Evolutionary conservation across 2,329 filamentous ascomycete species (phyloP).

Genomic region (Aspergillus piperis): DNA sequence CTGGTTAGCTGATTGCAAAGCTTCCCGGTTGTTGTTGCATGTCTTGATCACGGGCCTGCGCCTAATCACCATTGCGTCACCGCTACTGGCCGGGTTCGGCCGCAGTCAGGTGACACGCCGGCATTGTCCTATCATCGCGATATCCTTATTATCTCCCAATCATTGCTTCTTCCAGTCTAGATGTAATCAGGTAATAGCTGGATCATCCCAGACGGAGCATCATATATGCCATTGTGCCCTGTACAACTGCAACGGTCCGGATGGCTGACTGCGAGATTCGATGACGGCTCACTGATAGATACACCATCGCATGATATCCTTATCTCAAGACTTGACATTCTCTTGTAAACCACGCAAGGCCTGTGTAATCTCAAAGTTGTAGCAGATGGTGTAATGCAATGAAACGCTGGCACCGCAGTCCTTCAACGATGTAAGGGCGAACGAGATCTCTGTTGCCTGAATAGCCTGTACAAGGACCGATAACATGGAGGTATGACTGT

Average conservation of each 20-base stretch:
- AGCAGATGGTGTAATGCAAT: neutral
- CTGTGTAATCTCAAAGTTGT: neutral
- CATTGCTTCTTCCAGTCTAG: too few relatives aligned
- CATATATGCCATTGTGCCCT: neutral
- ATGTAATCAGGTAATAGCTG: neutral
- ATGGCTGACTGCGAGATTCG: neutral
- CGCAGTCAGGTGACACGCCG: slow-evolving; percentile 19
- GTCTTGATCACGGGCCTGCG: neutral
- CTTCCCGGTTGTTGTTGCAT: slow-evolving; percentile 5
- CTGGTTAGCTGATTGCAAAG: slow-evolving; percentile 6
- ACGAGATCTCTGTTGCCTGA: neutral
- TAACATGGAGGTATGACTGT: neutral
- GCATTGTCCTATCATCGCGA: neutral
- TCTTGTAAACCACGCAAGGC: neutral
- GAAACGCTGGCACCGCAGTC: neutral
- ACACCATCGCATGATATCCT: neutral
- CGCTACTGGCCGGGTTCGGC: slow-evolving; percentile 19
- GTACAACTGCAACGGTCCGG: neutral
- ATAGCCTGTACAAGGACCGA: neutral
- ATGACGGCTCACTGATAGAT: neutral
- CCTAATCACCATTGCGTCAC: slow-evolving; percentile 25
- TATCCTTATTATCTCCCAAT: neutral
- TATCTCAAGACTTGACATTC: neutral
- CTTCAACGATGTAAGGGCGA: neutral
- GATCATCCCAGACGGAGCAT: neutral